phyloP scores from a whole-genome alignment of 2,329 filamentous ascomycete species.

The Dothidotthia symphoricarpi region DNA sequence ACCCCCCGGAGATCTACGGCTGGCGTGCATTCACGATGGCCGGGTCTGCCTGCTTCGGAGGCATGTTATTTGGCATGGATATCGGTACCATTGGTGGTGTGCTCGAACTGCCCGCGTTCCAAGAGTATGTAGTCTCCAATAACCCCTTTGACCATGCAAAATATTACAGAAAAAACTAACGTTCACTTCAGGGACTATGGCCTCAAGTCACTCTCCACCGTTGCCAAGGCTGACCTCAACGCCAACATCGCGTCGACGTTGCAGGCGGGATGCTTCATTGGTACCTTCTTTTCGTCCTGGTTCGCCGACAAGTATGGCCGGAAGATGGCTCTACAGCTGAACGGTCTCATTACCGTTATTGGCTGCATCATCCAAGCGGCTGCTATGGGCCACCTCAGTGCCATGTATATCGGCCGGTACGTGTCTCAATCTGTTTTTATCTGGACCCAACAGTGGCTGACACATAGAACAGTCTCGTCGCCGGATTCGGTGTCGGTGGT shows the following conservation, averaged over 20 bases:
- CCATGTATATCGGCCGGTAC: constrained; percentile 65
- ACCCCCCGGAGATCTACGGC: constrained; percentile 67
- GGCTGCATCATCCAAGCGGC: constrained; percentile 65
- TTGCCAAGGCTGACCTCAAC: constrained; percentile 54
- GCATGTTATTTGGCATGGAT: constrained; percentile 65
- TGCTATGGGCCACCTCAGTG: constrained; percentile 58
- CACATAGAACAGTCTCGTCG: constrained; percentile 49
- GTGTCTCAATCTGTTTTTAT: constrained; percentile 17
- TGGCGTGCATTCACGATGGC: constrained; percentile 66
- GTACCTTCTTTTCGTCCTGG: constrained; percentile 59
- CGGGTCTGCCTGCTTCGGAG: constrained; percentile 67
- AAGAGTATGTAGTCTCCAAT: constrained; percentile 44
- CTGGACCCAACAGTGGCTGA: neutral
- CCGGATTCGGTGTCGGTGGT: constrained; percentile 53
- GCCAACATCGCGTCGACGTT: constrained; percentile 71
- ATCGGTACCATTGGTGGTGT: constrained; percentile 69
- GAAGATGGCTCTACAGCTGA: constrained; percentile 54
- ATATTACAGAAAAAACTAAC: constrained; percentile 7
- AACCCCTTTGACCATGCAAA: constrained; percentile 6
- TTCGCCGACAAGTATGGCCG: constrained; percentile 58
- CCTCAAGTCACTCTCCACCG: constrained; percentile 43
- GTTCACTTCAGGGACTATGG: constrained; percentile 51
- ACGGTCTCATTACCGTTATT: constrained; percentile 57
- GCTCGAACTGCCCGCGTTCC: constrained; percentile 59
- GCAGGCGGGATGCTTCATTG: constrained; percentile 66